Conservation (phyloP, 108 stramenopile genomes). For the Nitzschia putrida region DNA sequence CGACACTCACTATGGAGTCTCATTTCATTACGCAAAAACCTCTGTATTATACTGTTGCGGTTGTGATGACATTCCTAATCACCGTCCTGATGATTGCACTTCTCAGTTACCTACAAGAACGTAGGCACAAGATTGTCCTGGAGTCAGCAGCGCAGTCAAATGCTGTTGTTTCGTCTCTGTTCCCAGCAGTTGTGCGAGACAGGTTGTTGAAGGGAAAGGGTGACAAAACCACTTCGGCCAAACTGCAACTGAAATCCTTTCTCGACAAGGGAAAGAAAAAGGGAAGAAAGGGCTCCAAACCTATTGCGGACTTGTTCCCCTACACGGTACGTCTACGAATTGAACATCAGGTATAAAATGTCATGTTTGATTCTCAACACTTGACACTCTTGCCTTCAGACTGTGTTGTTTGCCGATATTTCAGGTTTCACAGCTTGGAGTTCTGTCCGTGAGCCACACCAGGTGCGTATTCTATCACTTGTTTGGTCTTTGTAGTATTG, state of each 20-base stretch:
- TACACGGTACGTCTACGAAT: background rate
- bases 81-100: background rate
- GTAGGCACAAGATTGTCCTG: conserved; percentile 10
- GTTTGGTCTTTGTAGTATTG: background rate
- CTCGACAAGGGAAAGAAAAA: conserved; percentile 3
- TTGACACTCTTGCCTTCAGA: no score
- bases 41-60: conserved; percentile 9
- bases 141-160: conserved; percentile 15
- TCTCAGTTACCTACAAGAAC: background rate
- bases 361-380: no score
- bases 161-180: conserved; percentile 35
- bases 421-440: conserved; percentile 55
- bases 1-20: background rate
- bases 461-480: conserved; percentile 7
- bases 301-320: conserved; percentile 3
- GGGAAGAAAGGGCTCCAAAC: background rate
- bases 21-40: conserved; percentile 9
- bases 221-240: background rate
- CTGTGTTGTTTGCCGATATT: conserved; percentile 42
- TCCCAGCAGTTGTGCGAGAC: conserved; percentile 25
- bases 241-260: conserved; percentile 3
- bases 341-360: no score
- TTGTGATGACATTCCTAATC: conserved; percentile 1
- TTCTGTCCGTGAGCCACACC: conserved; percentile 41
- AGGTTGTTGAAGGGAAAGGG: conserved; percentile 3